phyloP scores from a whole-genome alignment of 257 asterid genomes.

The Leonotis leonurus region DNA sequence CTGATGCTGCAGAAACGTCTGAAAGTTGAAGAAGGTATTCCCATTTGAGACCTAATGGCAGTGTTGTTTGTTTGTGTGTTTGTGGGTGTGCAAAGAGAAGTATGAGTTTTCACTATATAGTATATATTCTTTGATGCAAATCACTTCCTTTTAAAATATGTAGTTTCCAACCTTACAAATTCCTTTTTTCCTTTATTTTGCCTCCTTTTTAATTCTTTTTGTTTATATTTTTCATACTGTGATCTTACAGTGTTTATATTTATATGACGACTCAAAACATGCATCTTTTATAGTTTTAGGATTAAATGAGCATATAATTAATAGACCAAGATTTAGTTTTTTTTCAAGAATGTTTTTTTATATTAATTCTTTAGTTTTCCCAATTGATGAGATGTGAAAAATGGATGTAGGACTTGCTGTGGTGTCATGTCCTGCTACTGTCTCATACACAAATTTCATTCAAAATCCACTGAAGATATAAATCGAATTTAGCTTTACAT shows the following conservation, averaged over 20 bases:
- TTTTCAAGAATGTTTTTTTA: too few relatives aligned
- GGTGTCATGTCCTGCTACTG: too few relatives aligned
- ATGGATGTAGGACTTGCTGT: too few relatives aligned
- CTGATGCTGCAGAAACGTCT: conserved; percentile 16
- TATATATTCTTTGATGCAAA: neutral
- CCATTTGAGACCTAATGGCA: neutral
- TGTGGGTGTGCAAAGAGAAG: neutral
- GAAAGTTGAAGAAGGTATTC: conserved; percentile 21
- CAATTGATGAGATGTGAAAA: too few relatives aligned
- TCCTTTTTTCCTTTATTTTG: neutral
- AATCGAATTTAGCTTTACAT: neutral
- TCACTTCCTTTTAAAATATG: neutral
- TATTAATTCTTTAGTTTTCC: too few relatives aligned
- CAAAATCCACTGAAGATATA: neutral
- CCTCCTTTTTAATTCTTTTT: neutral
- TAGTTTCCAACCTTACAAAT: neutral
- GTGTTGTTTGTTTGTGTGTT: conserved; percentile 2
- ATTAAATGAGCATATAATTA: too few relatives aligned
- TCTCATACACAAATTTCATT: too few relatives aligned
- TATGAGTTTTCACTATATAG: neutral
- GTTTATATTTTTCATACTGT: neutral
- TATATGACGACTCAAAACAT: too few relatives aligned
- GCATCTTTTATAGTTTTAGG: too few relatives aligned
- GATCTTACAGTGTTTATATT: too few relatives aligned
- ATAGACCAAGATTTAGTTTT: too few relatives aligned